phyloP scores from a whole-genome alignment of 257 asterid genomes.

The Solanum lycopersicoides region DNA sequence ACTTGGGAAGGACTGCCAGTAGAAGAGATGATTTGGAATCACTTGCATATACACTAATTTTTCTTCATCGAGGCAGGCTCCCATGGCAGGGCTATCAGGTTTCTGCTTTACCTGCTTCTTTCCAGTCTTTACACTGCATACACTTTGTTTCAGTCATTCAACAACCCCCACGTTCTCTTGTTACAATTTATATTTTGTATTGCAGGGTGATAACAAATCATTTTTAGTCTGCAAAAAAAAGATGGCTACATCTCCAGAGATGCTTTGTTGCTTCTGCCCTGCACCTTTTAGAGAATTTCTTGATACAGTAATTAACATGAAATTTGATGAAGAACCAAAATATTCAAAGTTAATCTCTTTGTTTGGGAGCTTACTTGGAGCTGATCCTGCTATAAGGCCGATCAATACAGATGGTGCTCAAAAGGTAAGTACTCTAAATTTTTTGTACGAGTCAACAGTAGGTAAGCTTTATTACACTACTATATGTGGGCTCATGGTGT shows the following conservation, averaged over 20 bases:
- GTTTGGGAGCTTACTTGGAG: conserved; percentile 29
- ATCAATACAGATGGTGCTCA: conserved; percentile 43
- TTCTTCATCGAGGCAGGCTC: conserved; percentile 38
- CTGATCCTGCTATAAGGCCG: conserved; percentile 35
- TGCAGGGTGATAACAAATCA: conserved; percentile 41
- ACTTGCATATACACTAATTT: conserved; percentile 37
- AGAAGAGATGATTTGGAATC: conserved; percentile 47
- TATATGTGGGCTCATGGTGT: background rate
- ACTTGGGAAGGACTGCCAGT: conserved; percentile 46
- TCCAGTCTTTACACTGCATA: background rate
- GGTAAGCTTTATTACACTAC: background rate
- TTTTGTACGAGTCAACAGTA: background rate
- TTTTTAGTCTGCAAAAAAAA: conserved; percentile 36
- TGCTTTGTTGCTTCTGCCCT: conserved; percentile 37
- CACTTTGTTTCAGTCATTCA: background rate
- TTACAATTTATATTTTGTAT: background rate
- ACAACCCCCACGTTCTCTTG: background rate
- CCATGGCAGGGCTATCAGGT: conserved; percentile 54
- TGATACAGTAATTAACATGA: conserved; percentile 32
- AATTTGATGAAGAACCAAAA: conserved; percentile 42
- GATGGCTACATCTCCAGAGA: conserved; percentile 38
- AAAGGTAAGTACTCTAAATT: conserved; percentile 16
- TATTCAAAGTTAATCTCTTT: conserved; percentile 35
- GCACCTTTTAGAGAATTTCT: conserved; percentile 30
- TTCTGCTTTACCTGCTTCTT: background rate